Evolutionary conservation across 176 grass and related monocot genomes (phyloP).

Genomic region (Triticum urartu): DNA sequence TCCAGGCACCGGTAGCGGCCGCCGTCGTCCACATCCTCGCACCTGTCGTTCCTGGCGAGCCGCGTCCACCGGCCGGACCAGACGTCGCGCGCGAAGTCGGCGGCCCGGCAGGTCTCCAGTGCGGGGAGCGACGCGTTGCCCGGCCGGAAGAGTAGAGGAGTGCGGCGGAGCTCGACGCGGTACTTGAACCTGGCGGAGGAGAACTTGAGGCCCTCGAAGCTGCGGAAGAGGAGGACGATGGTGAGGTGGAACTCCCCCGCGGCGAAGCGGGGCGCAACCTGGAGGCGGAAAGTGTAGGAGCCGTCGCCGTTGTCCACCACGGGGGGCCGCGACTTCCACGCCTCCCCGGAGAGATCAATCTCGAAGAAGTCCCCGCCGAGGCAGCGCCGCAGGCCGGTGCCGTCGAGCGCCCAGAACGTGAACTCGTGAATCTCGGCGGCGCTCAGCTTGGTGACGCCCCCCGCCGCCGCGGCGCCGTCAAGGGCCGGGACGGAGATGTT

Average conservation of each 20-base stretch:
- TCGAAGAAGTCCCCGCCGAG: conserved; percentile 97
- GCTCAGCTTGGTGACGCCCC: conserved; percentile 20
- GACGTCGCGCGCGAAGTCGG: conserved; percentile 46
- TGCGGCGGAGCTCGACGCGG: conserved; percentile 53
- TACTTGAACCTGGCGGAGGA: conserved; percentile 75
- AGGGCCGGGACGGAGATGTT: conserved; percentile 60
- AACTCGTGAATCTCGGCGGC: conserved; percentile 62
- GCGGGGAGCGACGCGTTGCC: conserved; percentile 46
- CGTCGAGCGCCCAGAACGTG: conserved; percentile 67
- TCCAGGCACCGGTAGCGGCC: conserved; percentile 86
- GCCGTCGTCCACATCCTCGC: conserved; percentile 48
- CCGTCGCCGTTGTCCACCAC: conserved; percentile 77
- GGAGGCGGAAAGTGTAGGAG: conserved; percentile 83
- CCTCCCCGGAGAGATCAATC: conserved; percentile 63
- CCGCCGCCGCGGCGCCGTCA: conserved; percentile 8
- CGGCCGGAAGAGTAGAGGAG: conserved; percentile 40
- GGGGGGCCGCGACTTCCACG: conserved; percentile 85
- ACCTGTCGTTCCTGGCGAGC: conserved; percentile 51
- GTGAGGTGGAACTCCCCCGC: conserved; percentile 59
- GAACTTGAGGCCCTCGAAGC: conserved; percentile 89
- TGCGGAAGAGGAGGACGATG: conserved; percentile 87
- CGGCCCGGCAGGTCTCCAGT: conserved; percentile 47
- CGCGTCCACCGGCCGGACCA: conserved; percentile 94
- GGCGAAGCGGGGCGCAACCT: conserved; percentile 65
- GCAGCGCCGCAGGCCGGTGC: conserved; percentile 50